Base-by-base conservation (phyloP, 106 monocot species). In the Dioscorea alata region DNA sequence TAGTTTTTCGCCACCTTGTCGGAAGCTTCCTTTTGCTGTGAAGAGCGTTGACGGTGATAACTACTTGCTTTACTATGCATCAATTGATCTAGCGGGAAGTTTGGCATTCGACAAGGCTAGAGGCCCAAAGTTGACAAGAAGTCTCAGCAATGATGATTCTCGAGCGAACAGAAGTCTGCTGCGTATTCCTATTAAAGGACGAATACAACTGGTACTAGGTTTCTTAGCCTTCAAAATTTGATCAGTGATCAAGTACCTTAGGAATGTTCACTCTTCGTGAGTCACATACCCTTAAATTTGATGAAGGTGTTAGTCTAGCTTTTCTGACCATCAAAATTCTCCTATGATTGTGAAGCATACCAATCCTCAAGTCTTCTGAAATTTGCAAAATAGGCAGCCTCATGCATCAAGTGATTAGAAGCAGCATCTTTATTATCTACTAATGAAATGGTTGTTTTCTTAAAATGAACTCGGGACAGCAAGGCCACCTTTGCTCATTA, bases 121-220 rank as follows among this genome's bases (percentile, higher is more conserved):
- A 76, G 78, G 78, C 53, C 77, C 64, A 52, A 92, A 89, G 24
- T 68, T 88, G 35, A 82, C 61, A 66, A 89, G 87, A 75, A 97
- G 86, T 74, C 61, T 86, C 13, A 92, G 84, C 61, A 80, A 64
- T 69, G 69, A 87, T 80, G 89, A 89, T 60, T 87, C 89, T 59
- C 74, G 82, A 65, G 75, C 80, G 17, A 50, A 75, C 28, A 92
- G 80, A 64, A 87, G 83, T 76, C 92, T 92, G 61, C 57, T 89
- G 66, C 89, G 89, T 28, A 81, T 92, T 33, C 97, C 97, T 67
- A 68, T 86, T 76, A 92, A 89, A 77, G 97, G 97, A 3, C 50
- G 92, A 48, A 89, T 97, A 63, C 97, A 97, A 75, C 82, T 97
- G 97, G 97, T 92, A 92, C 61, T 81, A 25, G 50, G 49, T 80